A percentile compares a stretch with the other conserved stretches of the same genome.
These are phyloP conservation scores for Inonotus obliquus DNA, from an alignment of 1,284 basidiomycete species.

Conservation along the genomic window DNA sequence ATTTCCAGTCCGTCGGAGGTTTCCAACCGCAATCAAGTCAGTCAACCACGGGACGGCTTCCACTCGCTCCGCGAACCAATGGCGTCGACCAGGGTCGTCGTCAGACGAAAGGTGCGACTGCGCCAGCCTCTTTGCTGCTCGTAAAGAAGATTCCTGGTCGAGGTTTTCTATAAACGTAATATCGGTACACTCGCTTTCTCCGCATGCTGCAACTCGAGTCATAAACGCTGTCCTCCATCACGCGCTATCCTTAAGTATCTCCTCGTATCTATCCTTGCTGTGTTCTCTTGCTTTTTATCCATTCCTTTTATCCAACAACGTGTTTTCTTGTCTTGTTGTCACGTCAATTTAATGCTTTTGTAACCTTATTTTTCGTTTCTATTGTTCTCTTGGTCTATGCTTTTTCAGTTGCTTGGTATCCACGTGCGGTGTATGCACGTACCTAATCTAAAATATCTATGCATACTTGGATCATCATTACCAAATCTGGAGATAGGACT, in stretches of 20 bases:
- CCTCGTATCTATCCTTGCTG: background rate
- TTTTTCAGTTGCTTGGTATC: background rate
- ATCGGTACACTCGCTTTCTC: no score
- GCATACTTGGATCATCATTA: background rate
- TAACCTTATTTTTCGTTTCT: background rate
- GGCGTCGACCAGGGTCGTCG: background rate
- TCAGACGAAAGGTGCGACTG: background rate
- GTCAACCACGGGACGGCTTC: background rate
- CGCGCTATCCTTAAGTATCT: background rate
- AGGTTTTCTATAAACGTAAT: background rate
- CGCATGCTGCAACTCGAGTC: no score
- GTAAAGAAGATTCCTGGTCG: background rate
- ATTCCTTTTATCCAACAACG: background rate
- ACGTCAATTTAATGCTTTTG: background rate
- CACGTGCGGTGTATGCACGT: background rate
- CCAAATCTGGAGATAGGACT: background rate
- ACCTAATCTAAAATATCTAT: background rate
- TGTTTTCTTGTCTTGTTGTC: background rate
- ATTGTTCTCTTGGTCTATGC: background rate
- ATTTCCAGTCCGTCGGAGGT: no score
- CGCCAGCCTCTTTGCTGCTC: background rate
- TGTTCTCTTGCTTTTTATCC: background rate
- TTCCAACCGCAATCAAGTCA: no score
- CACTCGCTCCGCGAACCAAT: background rate
- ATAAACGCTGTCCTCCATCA: background rate